Conservation (phyloP, 306 rosid species). For the Pterocarpus macrocarpus region DNA sequence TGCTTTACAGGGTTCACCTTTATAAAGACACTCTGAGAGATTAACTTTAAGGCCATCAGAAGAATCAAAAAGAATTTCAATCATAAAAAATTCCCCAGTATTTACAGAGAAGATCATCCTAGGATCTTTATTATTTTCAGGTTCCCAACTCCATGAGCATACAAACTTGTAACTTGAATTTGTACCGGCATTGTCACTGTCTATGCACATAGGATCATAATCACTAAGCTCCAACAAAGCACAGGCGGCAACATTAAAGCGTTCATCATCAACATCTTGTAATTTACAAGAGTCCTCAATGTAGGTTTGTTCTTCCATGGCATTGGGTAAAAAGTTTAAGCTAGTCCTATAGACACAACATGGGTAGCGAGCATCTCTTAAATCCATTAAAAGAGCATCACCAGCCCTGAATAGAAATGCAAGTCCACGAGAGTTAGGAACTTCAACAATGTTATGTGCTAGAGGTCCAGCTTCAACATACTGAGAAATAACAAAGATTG, state of each 20-base stretch:
- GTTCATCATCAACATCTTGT: conserved; percentile 88
- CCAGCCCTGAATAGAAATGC: conserved; percentile 89
- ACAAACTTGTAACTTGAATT: conserved; percentile 66
- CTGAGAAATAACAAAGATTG: conserved; percentile 64
- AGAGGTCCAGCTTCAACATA: conserved; percentile 79
- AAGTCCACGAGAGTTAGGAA: conserved; percentile 80
- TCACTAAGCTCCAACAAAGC: conserved; percentile 89
- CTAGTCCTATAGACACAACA: conserved; percentile 69
- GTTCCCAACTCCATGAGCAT: conserved; percentile 98
- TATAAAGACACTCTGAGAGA: conserved; percentile 88
- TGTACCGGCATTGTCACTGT: conserved; percentile 64
- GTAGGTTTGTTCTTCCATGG: conserved; percentile 74
- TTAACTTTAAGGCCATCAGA: conserved; percentile 67
- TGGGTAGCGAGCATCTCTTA: conserved; percentile 77
- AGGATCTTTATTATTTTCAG: conserved; percentile 61
- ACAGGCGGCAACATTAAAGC: conserved; percentile 88
- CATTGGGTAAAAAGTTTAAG: conserved; percentile 69
- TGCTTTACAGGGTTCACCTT: conserved; percentile 79
- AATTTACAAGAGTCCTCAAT: conserved; percentile 79
- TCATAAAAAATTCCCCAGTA: conserved; percentile 88
- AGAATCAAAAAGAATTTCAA: conserved; percentile 70
- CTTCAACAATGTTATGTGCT: conserved; percentile 82
- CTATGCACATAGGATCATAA: conserved; percentile 95
- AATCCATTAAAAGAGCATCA: conserved; percentile 90
- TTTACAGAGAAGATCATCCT: conserved; percentile 80